phyloP scores from a whole-genome alignment of 1,284 basidiomycete species.

The Apiotrichum sp. region DNA sequence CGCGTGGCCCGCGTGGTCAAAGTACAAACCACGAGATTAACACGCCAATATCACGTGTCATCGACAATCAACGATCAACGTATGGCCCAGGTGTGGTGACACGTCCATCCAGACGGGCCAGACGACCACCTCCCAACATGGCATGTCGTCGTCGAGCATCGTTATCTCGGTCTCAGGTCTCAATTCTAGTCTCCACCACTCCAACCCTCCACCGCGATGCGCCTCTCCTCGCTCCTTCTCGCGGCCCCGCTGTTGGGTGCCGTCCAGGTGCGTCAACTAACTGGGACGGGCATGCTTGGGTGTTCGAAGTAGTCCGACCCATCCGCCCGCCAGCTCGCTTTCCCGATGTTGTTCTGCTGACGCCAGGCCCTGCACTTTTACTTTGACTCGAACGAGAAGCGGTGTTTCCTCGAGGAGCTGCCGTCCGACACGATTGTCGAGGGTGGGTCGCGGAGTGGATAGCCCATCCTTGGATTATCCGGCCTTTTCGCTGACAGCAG shows the following conservation, averaged over 20 bases:
- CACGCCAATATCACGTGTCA: no score
- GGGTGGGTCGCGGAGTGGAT: no score
- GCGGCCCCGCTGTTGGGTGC: conserved; percentile 24
- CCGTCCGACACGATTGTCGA: conserved; percentile 96
- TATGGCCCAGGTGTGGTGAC: no score
- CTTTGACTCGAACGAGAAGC: conserved; percentile 80
- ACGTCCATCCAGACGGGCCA: no score
- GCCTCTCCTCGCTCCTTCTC: conserved; percentile 17
- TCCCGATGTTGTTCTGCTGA: neutral
- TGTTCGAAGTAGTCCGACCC: neutral
- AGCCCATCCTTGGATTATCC: no score
- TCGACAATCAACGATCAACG: no score
- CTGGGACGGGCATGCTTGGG: no score
- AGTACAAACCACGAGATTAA: no score
- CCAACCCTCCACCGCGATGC: conserved; percentile 10
- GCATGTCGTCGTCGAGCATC: no score
- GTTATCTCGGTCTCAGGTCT: no score
- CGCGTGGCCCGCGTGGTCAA: no score
- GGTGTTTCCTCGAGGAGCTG: conserved; percentile 95
- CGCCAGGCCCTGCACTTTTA: conserved; percentile 74
- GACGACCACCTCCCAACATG: no score
- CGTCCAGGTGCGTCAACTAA: conserved; percentile 29
- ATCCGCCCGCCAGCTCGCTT: neutral
- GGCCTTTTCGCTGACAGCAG: conserved; percentile 46
- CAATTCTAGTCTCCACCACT: neutral